These are phyloP conservation scores for Adiantum capillusveneris DNA, from an alignment of 75 land plant genomes.

Conservation along the genomic window DNA sequence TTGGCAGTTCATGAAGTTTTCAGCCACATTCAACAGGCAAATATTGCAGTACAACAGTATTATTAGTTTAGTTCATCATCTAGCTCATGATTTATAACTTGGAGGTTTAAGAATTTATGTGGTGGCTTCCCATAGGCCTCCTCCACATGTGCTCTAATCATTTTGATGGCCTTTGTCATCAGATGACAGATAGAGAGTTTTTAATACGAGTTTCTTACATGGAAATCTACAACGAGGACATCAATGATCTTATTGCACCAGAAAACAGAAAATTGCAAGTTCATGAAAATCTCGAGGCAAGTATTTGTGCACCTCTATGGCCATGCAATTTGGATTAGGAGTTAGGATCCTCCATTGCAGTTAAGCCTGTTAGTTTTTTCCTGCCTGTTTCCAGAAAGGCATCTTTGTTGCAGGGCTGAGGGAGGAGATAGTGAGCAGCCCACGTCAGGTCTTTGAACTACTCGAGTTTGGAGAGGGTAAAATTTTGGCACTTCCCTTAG, in stretches of 20 bases:
- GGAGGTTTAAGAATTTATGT: too few relatives aligned
- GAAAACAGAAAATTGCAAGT: slow-evolving; percentile 81
- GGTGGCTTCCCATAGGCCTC: too few relatives aligned
- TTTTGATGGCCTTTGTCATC: neutral
- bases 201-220: slow-evolving; percentile 91
- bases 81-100: too few relatives aligned
- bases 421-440: slow-evolving; percentile 85
- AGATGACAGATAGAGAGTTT: slow-evolving; percentile 81
- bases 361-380: slow-evolving; percentile 6
- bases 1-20: slow-evolving; percentile 73
- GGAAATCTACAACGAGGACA: slow-evolving; percentile 99
- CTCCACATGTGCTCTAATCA: too few relatives aligned
- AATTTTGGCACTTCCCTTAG: too few relatives aligned
- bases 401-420: slow-evolving; percentile 88
- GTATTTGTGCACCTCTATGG: neutral
- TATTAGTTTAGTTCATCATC: too few relatives aligned
- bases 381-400: slow-evolving; percentile 54
- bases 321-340: too few relatives aligned
- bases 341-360: too few relatives aligned
- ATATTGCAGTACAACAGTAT: too few relatives aligned
- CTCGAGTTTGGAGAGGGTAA: slow-evolving; percentile 86
- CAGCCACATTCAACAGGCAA: slow-evolving; percentile 46
- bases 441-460: slow-evolving; percentile 78
- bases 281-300: slow-evolving; percentile 90
- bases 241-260: slow-evolving; percentile 76